Conservation (phyloP, 2,329 filamentous ascomycete species). For the Knufia fluminis region DNA sequence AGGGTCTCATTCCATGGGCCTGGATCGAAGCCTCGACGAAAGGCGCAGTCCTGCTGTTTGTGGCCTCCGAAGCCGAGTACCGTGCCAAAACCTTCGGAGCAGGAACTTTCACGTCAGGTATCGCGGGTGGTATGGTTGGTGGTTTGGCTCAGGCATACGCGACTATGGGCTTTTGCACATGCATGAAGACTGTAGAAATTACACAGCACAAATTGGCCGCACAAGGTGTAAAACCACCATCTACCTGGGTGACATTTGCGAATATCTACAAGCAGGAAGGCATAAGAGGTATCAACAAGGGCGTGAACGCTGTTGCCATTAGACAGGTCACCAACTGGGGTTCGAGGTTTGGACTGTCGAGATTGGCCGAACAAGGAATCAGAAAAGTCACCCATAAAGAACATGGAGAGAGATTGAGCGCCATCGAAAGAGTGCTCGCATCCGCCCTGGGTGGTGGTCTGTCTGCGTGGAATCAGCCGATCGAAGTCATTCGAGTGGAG, state of each 20-base stretch:
- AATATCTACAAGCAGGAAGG: constrained; percentile 93
- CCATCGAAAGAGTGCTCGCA: constrained; percentile 80
- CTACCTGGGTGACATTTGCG: constrained; percentile 92
- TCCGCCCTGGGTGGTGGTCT: constrained; percentile 84
- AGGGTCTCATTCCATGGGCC: constrained; percentile 98
- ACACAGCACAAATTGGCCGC: constrained; percentile 94
- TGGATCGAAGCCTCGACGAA: constrained; percentile 99
- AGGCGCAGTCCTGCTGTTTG: constrained; percentile 96
- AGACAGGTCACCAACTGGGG: constrained; percentile 99
- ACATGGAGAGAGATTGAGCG: constrained; percentile 65
- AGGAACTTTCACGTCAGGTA: constrained; percentile 77
- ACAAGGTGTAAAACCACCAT: constrained; percentile 70
- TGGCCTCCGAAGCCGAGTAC: constrained; percentile 96
- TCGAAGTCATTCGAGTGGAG: constrained; percentile 98
- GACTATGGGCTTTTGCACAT: constrained; percentile 99
- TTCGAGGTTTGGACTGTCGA: constrained; percentile 84
- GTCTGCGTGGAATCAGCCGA: constrained; percentile 97
- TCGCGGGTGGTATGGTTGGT: constrained; percentile 81
- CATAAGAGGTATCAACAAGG: constrained; percentile 92
- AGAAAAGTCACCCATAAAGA: constrained; percentile 69
- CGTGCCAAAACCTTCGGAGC: constrained; percentile 77
- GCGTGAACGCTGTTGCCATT: constrained; percentile 97
- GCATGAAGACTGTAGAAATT: constrained; percentile 99
- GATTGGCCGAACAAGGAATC: constrained; percentile 84
- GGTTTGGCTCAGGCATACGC: constrained; percentile 97